Evolutionary conservation across 2,329 filamentous ascomycete species (phyloP), one percentile per base, ranked within the genome.

Genomic region (Stagonosporopsis chrysanthemi): DNA sequence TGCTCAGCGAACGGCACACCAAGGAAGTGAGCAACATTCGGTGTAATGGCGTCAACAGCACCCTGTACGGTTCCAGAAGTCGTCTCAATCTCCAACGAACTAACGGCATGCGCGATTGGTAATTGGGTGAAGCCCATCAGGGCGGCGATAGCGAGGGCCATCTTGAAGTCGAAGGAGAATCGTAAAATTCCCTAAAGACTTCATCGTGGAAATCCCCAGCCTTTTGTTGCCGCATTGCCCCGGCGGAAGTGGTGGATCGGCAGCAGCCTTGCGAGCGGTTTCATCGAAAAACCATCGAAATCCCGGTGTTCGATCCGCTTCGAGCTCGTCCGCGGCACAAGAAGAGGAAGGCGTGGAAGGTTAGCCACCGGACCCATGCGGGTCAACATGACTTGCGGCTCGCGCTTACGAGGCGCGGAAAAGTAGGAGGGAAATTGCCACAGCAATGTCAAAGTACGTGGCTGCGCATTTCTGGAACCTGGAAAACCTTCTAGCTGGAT

Each of bases 1-100:
- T 68, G 67, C 63, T 77, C 70, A 15, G 75, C 75, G 52, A 68
- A 79, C 1, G 77, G 76, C 6, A 79, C 69, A 19, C 71, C 68
- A n/a, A 74, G 69, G 56, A 76, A 78, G 52, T 78, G 70, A 7
- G 74, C 73, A 22, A 78, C 75, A 44, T 73, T 65, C 1, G 76
- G 75, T 12, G 70, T 71, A 11, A 67, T 71, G 28, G 67, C 61
- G 39, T 76, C 71, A 9, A 75, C 56, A 24, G 74, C 61, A 4
- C 76, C 76, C 24, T 69, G 69, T 19, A 75, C 67, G n/a, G 45
- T 29, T 6, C 71, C 71, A 29, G 69, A 71, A 9, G 70, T 63
- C 4, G 71, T 72, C 4, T 67, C 62, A n/a, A 71, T 57, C 8
- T 55, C 59, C 38, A 67, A 42, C 11, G 60, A 65, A 29, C 35